Conservation (phyloP, 805 yeast genomes). For the Soucietia sequanensis region DNA sequence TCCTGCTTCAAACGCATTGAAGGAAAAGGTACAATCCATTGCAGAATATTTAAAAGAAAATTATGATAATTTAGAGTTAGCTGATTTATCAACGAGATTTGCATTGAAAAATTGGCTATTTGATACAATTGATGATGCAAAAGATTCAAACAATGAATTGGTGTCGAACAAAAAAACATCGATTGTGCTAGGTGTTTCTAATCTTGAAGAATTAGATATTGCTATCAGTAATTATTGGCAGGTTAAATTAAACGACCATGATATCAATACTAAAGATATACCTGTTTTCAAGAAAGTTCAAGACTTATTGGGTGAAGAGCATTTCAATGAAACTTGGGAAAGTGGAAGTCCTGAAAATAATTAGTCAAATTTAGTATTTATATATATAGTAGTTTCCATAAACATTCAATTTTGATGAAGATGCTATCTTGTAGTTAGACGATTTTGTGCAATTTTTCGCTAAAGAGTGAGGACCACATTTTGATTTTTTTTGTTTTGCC, state of each 20-base stretch:
- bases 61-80: conserved; percentile 62
- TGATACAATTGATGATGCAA: conserved; percentile 14
- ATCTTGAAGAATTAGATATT: conserved; percentile 55
- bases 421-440: too few species aligned
- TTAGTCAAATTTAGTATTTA: neutral
- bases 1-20: conserved; percentile 67
- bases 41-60: conserved; percentile 35
- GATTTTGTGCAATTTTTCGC: too few species aligned
- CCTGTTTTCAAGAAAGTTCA: conserved; percentile 43
- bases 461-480: too few species aligned
- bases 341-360: conserved; percentile 26
- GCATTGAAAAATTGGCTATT: conserved; percentile 63
- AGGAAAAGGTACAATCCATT: conserved; percentile 47
- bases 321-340: conserved; percentile 66
- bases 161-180: conserved; percentile 37
- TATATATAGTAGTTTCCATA: neutral
- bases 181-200: conserved; percentile 78
- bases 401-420: too few species aligned
- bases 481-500: too few species aligned
- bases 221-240: conserved; percentile 61
- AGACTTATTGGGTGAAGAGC: conserved; percentile 45
- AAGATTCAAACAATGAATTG: too few species aligned
- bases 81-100: conserved; percentile 77
- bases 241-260: conserved; percentile 35
- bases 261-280: conserved; percentile 42